These are phyloP conservation scores for Rhodomyrtus psidioides DNA, from an alignment of 441 rosid genomes.

Conservation along the genomic window DNA sequence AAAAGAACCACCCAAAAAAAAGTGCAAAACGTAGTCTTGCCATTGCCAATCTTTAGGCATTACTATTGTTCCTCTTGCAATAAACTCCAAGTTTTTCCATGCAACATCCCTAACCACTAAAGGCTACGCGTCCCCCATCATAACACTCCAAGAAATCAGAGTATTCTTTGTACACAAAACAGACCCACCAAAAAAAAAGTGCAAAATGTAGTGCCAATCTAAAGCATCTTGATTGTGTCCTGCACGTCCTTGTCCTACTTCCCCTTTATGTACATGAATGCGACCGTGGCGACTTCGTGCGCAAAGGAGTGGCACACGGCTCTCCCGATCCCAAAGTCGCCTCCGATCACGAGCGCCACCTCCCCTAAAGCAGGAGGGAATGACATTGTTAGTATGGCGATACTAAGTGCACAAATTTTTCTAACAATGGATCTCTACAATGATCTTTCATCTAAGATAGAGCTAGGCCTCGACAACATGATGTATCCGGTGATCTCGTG, in stretches of 20 bases:
- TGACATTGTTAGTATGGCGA: not conserved
- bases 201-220: slow-evolving; percentile 7
- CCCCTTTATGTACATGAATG: slow-evolving; percentile 52
- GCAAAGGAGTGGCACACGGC: slow-evolving; percentile 46
- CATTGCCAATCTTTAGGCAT: slow-evolving; percentile 24
- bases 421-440: not conserved
- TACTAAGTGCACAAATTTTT: no score
- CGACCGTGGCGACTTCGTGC: slow-evolving; percentile 65
- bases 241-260: slow-evolving; percentile 62
- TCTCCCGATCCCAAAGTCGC: slow-evolving; percentile 76
- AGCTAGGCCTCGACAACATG: not conserved
- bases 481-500: not conserved
- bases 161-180: not conserved
- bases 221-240: slow-evolving; percentile 47
- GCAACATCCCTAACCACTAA: not conserved
- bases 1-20: not conserved
- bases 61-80: slow-evolving; percentile 54
- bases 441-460: not conserved
- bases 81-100: not conserved
- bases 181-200: not conserved
- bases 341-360: slow-evolving; percentile 71
- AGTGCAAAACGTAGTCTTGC: not conserved
- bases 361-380: slow-evolving; percentile 29
- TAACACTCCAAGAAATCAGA: not conserved
- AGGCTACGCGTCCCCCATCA: not conserved